Conservation (phyloP, 148 eudicot genomes). For the Heliamphora exappendiculata region DNA sequence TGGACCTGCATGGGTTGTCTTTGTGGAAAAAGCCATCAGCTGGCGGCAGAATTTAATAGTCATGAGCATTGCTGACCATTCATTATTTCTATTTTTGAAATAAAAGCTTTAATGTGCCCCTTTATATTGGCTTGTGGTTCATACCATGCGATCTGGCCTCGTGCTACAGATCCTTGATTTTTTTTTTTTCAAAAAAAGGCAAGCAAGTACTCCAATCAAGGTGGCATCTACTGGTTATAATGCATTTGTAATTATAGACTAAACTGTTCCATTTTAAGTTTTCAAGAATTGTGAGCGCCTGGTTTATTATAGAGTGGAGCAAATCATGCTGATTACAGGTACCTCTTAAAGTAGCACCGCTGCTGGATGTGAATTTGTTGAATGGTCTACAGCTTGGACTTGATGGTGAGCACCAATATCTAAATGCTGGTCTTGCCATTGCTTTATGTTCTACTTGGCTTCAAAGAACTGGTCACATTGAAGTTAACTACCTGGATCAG, state of each 20-base stretch:
- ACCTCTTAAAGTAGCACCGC: slow-evolving; percentile 58
- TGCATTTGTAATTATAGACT: not conserved
- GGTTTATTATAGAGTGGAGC: not conserved
- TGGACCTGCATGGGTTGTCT: not conserved
- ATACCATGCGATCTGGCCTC: not conserved
- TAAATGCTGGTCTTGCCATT: slow-evolving; percentile 94
- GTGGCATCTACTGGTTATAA: not conserved
- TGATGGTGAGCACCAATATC: slow-evolving; percentile 79
- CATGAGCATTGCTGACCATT: not conserved
- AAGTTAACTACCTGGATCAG: slow-evolving; percentile 39
- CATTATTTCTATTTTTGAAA: not conserved
- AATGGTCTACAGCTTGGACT: slow-evolving; percentile 70
- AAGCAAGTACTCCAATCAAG: not conserved
- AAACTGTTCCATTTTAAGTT: not conserved
- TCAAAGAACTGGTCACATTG: slow-evolving; percentile 64
- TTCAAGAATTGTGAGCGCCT: too few relatives aligned
- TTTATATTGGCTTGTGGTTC: not conserved
- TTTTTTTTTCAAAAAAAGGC: not conserved
- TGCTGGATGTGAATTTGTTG: slow-evolving; percentile 50
- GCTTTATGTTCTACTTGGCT: slow-evolving; percentile 87
- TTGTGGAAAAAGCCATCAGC: not conserved
- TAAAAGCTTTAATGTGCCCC: not conserved
- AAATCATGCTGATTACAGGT: slow-evolving; percentile 42
- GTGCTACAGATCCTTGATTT: slow-evolving; percentile 2
- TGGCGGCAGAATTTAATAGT: not conserved